Conservation (phyloP, 768 basidiomycete genomes). For the Hirschioporus abietinus region DNA sequence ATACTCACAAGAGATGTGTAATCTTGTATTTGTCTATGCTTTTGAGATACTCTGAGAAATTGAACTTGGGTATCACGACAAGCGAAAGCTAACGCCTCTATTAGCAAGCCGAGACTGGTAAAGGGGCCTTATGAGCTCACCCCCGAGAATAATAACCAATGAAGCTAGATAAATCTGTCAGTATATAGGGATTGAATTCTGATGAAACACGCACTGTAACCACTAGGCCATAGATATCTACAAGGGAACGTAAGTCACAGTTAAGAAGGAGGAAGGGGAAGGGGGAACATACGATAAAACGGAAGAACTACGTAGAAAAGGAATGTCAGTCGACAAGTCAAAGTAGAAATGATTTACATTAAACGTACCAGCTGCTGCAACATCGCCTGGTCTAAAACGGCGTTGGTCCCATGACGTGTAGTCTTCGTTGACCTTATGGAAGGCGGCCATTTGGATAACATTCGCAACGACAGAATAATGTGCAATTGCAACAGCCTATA, state of each 20-base stretch:
- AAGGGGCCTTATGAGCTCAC: conserved; percentile 31
- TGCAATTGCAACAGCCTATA: conserved; percentile 51
- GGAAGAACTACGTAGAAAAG: conserved; percentile 17
- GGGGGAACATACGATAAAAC: conserved; percentile 10
- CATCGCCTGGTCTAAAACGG: conserved; percentile 55
- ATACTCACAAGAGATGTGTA: conserved; percentile 47
- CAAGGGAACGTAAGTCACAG: not conserved
- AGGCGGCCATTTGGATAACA: conserved; percentile 52
- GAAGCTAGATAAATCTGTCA: conserved; percentile 37
- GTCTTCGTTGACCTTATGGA: conserved; percentile 43
- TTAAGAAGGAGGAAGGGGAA: not conserved
- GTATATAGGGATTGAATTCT: conserved; percentile 17
- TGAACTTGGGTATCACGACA: conserved; percentile 60
- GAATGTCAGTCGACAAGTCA: not conserved
- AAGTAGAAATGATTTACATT: not conserved
- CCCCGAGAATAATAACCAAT: conserved; percentile 49
- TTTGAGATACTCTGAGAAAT: conserved; percentile 53
- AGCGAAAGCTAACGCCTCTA: conserved; percentile 35
- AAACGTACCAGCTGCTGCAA: conserved; percentile 50
- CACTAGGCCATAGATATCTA: conserved; percentile 38
- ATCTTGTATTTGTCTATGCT: conserved; percentile 56
- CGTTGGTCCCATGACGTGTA: conserved; percentile 41
- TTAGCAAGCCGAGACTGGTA: not conserved
- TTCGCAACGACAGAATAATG: conserved; percentile 58
- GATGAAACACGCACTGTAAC: conserved; percentile 39